Evolutionary conservation across 257 asterid species (phyloP).

Genomic region (Marsdenia floribunda): DNA sequence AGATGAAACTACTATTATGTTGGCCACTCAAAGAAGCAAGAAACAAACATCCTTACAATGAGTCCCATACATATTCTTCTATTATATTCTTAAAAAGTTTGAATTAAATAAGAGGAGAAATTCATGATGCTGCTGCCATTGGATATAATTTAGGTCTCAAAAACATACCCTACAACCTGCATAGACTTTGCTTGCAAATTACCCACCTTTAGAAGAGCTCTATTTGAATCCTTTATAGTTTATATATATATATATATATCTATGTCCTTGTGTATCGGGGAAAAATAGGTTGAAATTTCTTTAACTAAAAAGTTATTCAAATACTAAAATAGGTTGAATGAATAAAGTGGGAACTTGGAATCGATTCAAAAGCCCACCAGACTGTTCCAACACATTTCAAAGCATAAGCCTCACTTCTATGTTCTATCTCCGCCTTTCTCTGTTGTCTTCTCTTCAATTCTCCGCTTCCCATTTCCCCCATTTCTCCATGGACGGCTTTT

Average conservation of each 20-base stretch:
- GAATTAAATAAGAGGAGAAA: background rate
- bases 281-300: background rate
- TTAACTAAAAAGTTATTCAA: background rate
- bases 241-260: too few relatives aligned
- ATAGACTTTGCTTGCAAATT: background rate
- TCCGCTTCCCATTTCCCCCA: background rate
- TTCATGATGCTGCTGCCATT: too few relatives aligned
- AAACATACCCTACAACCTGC: background rate
- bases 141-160: background rate
- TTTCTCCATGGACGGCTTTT: conserved; percentile 3
- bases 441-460: background rate
- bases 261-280: too few relatives aligned
- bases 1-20: conserved; percentile 3
- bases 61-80: background rate
- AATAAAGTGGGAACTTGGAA: background rate
- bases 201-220: background rate
- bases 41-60: background rate
- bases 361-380: background rate
- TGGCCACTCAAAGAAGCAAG: conserved; percentile 11
- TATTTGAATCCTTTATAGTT: too few relatives aligned
- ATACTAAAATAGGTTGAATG: background rate
- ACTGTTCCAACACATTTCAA: conserved; percentile 8
- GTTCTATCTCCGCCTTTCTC: background rate
- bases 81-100: background rate
- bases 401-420: background rate